Evolutionary conservation across 306 rosid genomes (phyloP).

Genomic region (Vigna nakashimae): DNA sequence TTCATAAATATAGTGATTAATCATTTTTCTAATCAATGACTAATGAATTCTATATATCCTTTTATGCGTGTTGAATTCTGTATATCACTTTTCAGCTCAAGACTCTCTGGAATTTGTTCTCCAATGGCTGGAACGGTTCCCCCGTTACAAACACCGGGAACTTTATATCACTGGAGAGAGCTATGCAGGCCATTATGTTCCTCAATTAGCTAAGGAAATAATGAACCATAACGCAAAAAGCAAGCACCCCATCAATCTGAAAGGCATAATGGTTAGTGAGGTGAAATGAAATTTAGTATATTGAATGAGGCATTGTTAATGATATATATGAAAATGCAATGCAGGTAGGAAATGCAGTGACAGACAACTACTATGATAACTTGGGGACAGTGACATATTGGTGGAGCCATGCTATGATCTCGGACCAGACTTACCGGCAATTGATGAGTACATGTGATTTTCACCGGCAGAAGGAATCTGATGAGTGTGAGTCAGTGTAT

Average conservation of each 20-base stretch:
- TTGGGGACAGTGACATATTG: constrained; percentile 93
- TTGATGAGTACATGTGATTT: constrained; percentile 85
- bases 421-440: constrained; percentile 82
- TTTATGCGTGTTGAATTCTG: constrained; percentile 2
- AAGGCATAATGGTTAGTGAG: constrained; percentile 79
- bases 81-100: constrained; percentile 56
- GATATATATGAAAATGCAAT: neutral
- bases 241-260: constrained; percentile 70
- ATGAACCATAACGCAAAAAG: constrained; percentile 61
- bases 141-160: constrained; percentile 75
- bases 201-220: constrained; percentile 85
- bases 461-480: constrained; percentile 76
- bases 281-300: too few species aligned
- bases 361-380: constrained; percentile 91
- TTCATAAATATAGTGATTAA: neutral
- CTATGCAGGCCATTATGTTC: constrained; percentile 97
- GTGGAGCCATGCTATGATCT: constrained; percentile 99
- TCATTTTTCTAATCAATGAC: neutral
- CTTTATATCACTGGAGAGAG: constrained; percentile 90
- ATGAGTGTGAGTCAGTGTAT: constrained; percentile 80
- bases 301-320: neutral
- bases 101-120: constrained; percentile 81
- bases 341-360: constrained; percentile 98
- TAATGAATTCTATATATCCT: neutral
- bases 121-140: constrained; percentile 86